These are phyloP conservation scores for Lathyrus tuberosus DNA, from an alignment of 306 rosid species.

Conservation along the genomic window DNA sequence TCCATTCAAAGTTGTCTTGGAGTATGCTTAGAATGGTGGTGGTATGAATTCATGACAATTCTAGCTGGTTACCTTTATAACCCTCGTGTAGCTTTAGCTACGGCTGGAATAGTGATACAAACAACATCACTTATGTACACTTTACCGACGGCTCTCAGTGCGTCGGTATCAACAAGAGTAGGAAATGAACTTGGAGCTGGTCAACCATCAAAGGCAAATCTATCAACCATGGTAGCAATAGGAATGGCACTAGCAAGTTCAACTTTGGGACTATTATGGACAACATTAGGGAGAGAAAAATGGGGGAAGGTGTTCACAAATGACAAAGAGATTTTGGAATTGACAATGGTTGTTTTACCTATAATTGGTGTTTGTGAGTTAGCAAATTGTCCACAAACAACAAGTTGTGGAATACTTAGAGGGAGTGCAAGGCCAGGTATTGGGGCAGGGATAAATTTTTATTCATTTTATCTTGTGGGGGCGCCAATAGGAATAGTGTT, in stretches of 20 bases:
- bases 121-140: slow-evolving; percentile 71
- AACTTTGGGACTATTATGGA: slow-evolving; percentile 52
- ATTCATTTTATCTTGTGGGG: slow-evolving; percentile 69
- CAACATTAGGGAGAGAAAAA: slow-evolving; percentile 55
- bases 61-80: slow-evolving; percentile 64
- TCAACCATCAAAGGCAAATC: slow-evolving; percentile 49
- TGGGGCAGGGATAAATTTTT: slow-evolving; percentile 64
- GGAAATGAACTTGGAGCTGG: slow-evolving; percentile 70
- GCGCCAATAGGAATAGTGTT: slow-evolving; percentile 61
- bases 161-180: slow-evolving; percentile 62
- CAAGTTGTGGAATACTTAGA: slow-evolving; percentile 67
- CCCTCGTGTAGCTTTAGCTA: slow-evolving; percentile 56
- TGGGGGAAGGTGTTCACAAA: slow-evolving; percentile 71
- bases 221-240: slow-evolving; percentile 57
- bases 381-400: slow-evolving; percentile 73
- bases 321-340: slow-evolving; percentile 53
- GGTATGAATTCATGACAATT: slow-evolving; percentile 76
- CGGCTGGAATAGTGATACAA: slow-evolving; percentile 65
- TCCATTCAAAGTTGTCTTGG: slow-evolving; percentile 71
- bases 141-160: slow-evolving; percentile 58
- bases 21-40: slow-evolving; percentile 97
- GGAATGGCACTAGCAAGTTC: slow-evolving; percentile 55
- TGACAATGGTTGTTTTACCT: slow-evolving; percentile 57
- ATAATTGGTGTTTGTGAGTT: slow-evolving; percentile 69
- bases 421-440: slow-evolving; percentile 76